Evolutionary conservation across 1,139 yeast genomes (phyloP).

Genomic region (Yamadazyma jaroonii): DNA sequence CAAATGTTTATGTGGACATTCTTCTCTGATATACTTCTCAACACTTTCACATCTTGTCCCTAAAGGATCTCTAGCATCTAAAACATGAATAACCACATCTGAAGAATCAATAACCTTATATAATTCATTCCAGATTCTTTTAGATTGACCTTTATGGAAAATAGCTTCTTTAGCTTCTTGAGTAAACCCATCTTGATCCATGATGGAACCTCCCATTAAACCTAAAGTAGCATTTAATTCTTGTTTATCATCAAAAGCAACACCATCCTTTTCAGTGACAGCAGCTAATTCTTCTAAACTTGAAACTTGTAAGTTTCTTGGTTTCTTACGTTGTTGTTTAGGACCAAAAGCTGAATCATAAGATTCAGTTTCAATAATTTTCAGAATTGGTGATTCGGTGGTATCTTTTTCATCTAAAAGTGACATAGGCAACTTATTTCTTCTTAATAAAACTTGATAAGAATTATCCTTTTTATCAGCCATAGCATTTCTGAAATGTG

Average conservation of each 20-base stretch:
- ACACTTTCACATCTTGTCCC: slow-evolving; percentile 95
- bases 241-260: slow-evolving; percentile 65
- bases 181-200: slow-evolving; percentile 76
- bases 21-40: slow-evolving; percentile 88
- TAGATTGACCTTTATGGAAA: slow-evolving; percentile 95
- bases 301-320: slow-evolving; percentile 68
- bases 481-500: slow-evolving; percentile 92
- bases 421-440: slow-evolving; percentile 96
- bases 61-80: slow-evolving; percentile 96
- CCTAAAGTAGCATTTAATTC: slow-evolving; percentile 77
- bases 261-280: slow-evolving; percentile 56
- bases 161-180: slow-evolving; percentile 93
- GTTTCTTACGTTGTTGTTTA: slow-evolving; percentile 89
- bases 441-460: slow-evolving; percentile 80
- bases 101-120: slow-evolving; percentile 95
- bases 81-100: slow-evolving; percentile 92
- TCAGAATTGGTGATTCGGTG: slow-evolving; percentile 72
- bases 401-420: slow-evolving; percentile 80
- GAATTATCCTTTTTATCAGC: slow-evolving; percentile 85
- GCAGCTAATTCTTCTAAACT: slow-evolving; percentile 80
- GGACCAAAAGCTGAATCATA: slow-evolving; percentile 88
- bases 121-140: slow-evolving; percentile 97
- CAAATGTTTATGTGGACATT: slow-evolving; percentile 95
- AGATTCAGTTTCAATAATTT: slow-evolving; percentile 85
- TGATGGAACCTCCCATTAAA: slow-evolving; percentile 66